Conservation (phyloP, 805 yeast species). For the Clavispora carvajalis region DNA sequence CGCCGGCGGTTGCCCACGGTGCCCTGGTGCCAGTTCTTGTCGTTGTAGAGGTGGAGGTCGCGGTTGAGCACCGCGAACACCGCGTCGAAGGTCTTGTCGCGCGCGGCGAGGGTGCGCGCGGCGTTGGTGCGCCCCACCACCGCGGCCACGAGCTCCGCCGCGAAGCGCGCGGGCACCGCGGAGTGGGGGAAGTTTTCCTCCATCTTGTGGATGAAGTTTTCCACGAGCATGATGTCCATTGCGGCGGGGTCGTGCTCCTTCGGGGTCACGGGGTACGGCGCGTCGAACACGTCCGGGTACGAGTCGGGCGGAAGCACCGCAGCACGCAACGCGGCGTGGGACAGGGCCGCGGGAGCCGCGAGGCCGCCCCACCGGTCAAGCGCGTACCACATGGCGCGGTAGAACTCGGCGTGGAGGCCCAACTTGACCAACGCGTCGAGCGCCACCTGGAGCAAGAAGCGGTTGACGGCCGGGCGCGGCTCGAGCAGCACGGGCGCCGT, state of each 20-base stretch:
- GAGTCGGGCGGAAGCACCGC: background rate
- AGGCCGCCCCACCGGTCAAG: constrained; percentile 33
- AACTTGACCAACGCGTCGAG: constrained; percentile 27
- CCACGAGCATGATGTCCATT: constrained; percentile 29
- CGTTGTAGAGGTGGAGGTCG: constrained; percentile 25
- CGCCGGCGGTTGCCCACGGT: constrained; percentile 9
- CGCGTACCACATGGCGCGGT: constrained; percentile 27
- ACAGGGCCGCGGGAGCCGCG: constrained; percentile 1
- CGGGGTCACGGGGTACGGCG: background rate
- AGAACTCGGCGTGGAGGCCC: constrained; percentile 27
- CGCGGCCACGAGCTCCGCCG: constrained; percentile 24
- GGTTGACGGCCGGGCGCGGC: constrained; percentile 18
- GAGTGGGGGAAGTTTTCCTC: constrained; percentile 19
- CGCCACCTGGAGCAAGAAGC: constrained; percentile 25
- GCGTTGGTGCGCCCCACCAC: constrained; percentile 17
- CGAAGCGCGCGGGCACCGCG: constrained; percentile 16
- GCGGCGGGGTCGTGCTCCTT: constrained; percentile 1
- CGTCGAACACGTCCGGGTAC: background rate
- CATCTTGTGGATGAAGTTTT: constrained; percentile 30
- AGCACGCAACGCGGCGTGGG: background rate
- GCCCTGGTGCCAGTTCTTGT: constrained; percentile 21
- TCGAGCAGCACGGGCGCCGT: background rate
- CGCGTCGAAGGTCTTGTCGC: constrained; percentile 25
- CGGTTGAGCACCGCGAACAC: constrained; percentile 25
- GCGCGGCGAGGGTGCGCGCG: constrained; percentile 15